These are phyloP conservation scores for Catharanthus roseus DNA, from an alignment of 257 asterid genomes.

Conservation along the genomic window DNA sequence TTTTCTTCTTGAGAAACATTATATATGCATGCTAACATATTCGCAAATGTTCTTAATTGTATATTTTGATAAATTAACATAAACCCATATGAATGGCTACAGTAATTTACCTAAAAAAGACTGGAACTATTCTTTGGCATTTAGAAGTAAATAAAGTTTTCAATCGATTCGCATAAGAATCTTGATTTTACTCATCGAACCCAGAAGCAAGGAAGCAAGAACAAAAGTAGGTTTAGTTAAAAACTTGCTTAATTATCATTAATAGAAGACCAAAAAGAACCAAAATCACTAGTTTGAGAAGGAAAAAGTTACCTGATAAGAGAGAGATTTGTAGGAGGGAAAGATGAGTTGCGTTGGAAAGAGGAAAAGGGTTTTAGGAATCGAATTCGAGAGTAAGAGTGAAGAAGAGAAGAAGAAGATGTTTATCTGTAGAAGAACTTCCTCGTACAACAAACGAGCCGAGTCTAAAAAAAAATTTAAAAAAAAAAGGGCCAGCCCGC, in stretches of 20 bases:
- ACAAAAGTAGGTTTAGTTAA: neutral
- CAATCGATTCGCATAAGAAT: neutral
- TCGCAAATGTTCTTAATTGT: neutral
- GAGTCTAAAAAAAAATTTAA: no score
- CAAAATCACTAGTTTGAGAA: neutral
- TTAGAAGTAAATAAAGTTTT: neutral
- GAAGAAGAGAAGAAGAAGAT: neutral
- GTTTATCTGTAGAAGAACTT: neutral
- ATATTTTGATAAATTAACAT: neutral
- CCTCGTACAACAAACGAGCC: neutral
- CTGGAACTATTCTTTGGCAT: neutral
- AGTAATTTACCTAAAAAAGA: neutral
- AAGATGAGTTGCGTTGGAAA: neutral
- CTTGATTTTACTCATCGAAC: slow-evolving; percentile 3
- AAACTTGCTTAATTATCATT: neutral
- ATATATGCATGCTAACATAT: neutral
- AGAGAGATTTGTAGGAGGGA: slow-evolving; percentile 1
- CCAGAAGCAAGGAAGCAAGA: slow-evolving; percentile 2
- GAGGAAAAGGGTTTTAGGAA: slow-evolving; percentile 13
- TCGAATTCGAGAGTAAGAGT: neutral
- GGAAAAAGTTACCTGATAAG: slow-evolving; percentile 17
- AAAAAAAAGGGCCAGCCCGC: no score
- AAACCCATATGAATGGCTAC: neutral
- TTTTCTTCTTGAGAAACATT: no score
- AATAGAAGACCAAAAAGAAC: neutral